Evolutionary conservation across 352 stramenopile genomes (phyloP).

Genomic region (Saprolegnia diclina): DNA sequence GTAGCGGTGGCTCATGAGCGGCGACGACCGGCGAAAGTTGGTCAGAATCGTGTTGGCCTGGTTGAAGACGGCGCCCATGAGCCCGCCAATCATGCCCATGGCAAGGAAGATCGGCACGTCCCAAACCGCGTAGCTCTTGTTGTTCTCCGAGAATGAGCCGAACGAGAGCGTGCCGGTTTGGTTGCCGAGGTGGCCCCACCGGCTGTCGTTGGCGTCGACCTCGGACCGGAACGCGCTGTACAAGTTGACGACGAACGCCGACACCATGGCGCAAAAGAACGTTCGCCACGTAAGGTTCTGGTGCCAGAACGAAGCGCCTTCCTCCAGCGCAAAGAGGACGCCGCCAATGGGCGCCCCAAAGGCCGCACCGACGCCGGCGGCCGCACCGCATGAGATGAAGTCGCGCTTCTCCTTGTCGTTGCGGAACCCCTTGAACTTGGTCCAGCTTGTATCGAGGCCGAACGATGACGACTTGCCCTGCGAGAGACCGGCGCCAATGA

Average conservation of each 20-base stretch:
- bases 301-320: constrained; percentile 97
- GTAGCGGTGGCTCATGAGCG: constrained; percentile 55
- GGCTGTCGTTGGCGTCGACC: constrained; percentile 33
- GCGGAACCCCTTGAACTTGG: constrained; percentile 88
- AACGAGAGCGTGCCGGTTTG: constrained; percentile 84
- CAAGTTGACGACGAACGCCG: constrained; percentile 79
- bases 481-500: constrained; percentile 94
- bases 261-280: constrained; percentile 96
- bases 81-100: constrained; percentile 95
- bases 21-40: constrained; percentile 48
- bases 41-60: constrained; percentile 91
- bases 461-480: constrained; percentile 89
- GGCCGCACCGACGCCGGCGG: constrained; percentile 94
- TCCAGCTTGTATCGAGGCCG: constrained; percentile 83
- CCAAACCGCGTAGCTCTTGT: constrained; percentile 91
- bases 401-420: constrained; percentile 95
- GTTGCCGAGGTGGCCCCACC: constrained; percentile 50
- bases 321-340: constrained; percentile 96
- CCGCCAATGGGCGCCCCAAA: constrained; percentile 98
- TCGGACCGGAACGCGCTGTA: constrained; percentile 77
- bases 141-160: constrained; percentile 77
- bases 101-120: constrained; percentile 95
- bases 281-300: constrained; percentile 97
- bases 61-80: constrained; percentile 97
- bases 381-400: constrained; percentile 96